A percentile compares a stretch with the other conserved stretches of the same genome.
Conservation (phyloP, 345 rosid genomes). For the Eucalyptus camaldulensis region DNA sequence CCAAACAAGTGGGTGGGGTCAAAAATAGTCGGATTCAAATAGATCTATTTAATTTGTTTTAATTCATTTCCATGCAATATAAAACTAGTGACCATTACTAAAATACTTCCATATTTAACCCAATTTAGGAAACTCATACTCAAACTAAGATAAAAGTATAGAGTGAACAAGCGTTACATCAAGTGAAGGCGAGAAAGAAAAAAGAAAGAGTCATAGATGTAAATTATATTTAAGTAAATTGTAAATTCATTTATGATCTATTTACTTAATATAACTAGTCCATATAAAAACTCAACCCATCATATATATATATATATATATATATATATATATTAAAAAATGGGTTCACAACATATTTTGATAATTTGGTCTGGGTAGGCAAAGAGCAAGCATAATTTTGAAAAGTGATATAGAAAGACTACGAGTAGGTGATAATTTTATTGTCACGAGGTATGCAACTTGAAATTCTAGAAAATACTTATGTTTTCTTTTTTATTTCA, state of each 20-base stretch:
- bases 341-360: too few relatives aligned
- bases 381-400: not conserved
- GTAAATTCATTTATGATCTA: not conserved
- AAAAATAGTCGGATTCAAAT: not conserved
- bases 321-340: too few relatives aligned
- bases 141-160: not conserved
- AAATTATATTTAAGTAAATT: too few relatives aligned
- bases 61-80: not conserved
- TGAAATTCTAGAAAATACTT: not conserved
- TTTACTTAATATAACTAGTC: not conserved
- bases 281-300: not conserved
- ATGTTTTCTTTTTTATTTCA: not conserved
- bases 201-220: not conserved
- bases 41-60: too few relatives aligned
- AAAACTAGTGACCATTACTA: not conserved
- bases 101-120: too few relatives aligned
- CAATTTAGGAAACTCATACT: not conserved
- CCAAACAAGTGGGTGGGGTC: fast-evolving
- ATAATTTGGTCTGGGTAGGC: not conserved
- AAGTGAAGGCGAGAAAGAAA: not conserved
- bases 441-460: not conserved
- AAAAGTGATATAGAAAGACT: not conserved
- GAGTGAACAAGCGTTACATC: not conserved
- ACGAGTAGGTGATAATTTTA: not conserved
- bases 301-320: too few relatives aligned